phyloP scores from a whole-genome alignment of 2,329 filamentous ascomycete genomes.

The Cylindrodendrum hubeiense region DNA sequence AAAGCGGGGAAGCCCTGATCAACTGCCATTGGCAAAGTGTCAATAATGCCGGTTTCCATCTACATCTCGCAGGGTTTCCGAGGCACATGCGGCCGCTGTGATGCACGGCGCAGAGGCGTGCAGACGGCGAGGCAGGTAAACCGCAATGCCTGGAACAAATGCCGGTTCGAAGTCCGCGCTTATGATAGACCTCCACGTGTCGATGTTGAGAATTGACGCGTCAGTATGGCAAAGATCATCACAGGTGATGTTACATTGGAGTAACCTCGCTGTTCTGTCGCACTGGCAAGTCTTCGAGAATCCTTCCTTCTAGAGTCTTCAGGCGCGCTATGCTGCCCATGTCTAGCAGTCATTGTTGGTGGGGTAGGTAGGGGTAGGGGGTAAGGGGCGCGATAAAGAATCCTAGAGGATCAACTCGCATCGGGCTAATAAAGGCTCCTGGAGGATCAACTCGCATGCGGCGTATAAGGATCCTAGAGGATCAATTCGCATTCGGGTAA shows the following conservation, averaged over 20 bases:
- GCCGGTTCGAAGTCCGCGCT: not conserved
- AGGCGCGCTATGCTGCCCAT: not conserved
- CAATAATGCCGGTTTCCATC: not conserved
- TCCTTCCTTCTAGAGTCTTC: slow-evolving; percentile 6
- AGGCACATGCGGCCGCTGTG: not conserved
- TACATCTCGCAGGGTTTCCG: not conserved
- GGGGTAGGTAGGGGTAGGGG: no score
- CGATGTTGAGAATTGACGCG: not conserved
- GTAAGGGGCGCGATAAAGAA: not conserved
- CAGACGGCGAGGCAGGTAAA: not conserved
- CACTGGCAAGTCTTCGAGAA: not conserved
- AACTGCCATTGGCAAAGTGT: not conserved
- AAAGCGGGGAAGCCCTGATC: not conserved
- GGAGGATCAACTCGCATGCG: slow-evolving; percentile 10
- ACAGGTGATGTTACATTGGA: not conserved
- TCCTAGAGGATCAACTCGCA: slow-evolving; percentile 13
- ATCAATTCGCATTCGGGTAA: slow-evolving; percentile 5
- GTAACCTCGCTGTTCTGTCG: not conserved
- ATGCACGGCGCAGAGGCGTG: not conserved
- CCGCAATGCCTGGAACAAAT: not conserved
- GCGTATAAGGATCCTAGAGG: slow-evolving; percentile 8
- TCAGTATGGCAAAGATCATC: slow-evolving; percentile 12
- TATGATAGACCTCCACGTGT: slow-evolving; percentile 1
- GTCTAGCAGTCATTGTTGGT: not conserved
- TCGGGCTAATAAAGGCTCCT: slow-evolving; percentile 1